Conservation (phyloP, 1,284 basidiomycete genomes). For the Sparassis latifolia region DNA sequence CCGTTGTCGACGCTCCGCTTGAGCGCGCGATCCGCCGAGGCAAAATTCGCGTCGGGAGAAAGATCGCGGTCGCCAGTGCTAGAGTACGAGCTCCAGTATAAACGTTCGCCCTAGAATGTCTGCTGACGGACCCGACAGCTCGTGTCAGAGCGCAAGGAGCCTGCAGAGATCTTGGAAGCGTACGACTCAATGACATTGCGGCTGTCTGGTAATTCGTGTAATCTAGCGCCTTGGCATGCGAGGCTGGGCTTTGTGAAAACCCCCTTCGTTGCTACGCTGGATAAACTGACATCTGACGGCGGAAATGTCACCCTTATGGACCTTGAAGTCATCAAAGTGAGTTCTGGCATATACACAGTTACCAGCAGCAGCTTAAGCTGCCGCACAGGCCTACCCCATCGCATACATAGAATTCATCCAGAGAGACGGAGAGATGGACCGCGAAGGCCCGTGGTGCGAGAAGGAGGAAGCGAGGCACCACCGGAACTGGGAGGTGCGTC, state of each 20-base stretch:
- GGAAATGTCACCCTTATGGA: slow-evolving; percentile 77
- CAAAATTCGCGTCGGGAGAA: slow-evolving; percentile 70
- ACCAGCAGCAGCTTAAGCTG: background rate
- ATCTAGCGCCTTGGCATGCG: slow-evolving; percentile 83
- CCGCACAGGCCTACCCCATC: slow-evolving; percentile 47
- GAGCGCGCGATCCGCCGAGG: slow-evolving; percentile 63
- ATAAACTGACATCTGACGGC: slow-evolving; percentile 79
- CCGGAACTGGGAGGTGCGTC: slow-evolving; percentile 66
- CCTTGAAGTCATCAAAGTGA: slow-evolving; percentile 64
- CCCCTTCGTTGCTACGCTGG: slow-evolving; percentile 69
- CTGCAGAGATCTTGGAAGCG: slow-evolving; percentile 79
- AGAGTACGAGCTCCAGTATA: slow-evolving; percentile 43
- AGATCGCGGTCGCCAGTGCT: slow-evolving; percentile 78
- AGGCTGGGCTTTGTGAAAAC: slow-evolving; percentile 71
- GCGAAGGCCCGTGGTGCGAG: slow-evolving; percentile 58
- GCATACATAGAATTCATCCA: slow-evolving; percentile 58
- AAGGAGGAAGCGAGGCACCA: slow-evolving; percentile 60
- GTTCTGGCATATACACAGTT: slow-evolving; percentile 21
- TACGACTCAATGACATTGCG: slow-evolving; percentile 63
- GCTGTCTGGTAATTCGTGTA: slow-evolving; percentile 80
- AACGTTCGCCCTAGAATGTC: background rate
- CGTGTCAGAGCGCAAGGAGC: slow-evolving; percentile 64
- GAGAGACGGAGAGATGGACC: slow-evolving; percentile 46
- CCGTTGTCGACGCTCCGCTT: slow-evolving; percentile 70
- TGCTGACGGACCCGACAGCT: slow-evolving; percentile 40